Conservation (phyloP, 1,139 yeast species). For the Hyphopichia burtonii region DNA sequence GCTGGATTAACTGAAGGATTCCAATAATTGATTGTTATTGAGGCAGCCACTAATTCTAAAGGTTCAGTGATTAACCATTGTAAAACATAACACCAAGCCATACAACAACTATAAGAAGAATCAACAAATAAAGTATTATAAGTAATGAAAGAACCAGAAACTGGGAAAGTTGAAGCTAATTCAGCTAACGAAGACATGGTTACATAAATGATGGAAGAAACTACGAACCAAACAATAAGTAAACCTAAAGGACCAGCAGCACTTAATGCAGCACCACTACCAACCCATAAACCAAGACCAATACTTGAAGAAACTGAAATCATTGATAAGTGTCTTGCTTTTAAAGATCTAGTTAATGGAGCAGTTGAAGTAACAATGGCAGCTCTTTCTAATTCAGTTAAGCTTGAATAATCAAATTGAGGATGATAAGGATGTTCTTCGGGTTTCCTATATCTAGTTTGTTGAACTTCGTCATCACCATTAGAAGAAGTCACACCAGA, state of each 20-base stretch:
- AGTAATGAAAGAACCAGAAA: conserved; percentile 40
- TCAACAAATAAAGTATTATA: conserved; percentile 37
- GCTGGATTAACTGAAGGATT: conserved; percentile 24
- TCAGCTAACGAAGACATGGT: conserved; percentile 39
- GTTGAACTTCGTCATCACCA: background rate
- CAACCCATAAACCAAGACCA: conserved; percentile 43
- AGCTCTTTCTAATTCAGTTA: conserved; percentile 31
- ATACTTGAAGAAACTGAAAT: conserved; percentile 44
- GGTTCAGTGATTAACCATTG: conserved; percentile 42
- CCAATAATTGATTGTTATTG: conserved; percentile 36
- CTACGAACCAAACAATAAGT: conserved; percentile 30
- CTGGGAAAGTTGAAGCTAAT: conserved; percentile 40
- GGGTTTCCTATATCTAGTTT: conserved; percentile 3
- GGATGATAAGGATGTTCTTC: conserved; percentile 19
- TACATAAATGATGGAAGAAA: conserved; percentile 31
- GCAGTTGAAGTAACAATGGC: conserved; percentile 31
- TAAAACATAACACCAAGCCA: conserved; percentile 44
- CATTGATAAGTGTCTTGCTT: conserved; percentile 40
- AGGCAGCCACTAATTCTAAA: conserved; percentile 39
- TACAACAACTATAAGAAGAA: conserved; percentile 38
- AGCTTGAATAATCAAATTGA: conserved; percentile 27
- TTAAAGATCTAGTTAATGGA: conserved; percentile 33
- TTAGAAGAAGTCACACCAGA: background rate
- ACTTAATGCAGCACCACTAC: conserved; percentile 30
- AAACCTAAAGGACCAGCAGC: conserved; percentile 40